A percentile compares a stretch with the other conserved stretches of the same genome.
Conservation (phyloP, 768 basidiomycete genomes). For the Suillus lakei region DNA sequence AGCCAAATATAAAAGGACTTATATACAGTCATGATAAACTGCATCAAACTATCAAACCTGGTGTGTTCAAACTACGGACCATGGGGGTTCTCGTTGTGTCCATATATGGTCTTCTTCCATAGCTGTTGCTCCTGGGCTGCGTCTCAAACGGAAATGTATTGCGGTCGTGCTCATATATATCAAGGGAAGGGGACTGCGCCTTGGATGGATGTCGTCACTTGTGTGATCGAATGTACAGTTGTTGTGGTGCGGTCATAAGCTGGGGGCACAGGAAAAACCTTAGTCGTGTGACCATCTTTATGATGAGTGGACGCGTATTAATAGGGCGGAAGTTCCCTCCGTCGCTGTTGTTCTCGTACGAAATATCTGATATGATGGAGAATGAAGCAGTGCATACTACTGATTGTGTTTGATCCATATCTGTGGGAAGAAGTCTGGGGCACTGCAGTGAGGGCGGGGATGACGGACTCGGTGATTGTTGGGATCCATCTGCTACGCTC, state of each 20-base stretch:
- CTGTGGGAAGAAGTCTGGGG: background rate
- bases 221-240: background rate
- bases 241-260: background rate
- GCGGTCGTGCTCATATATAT: background rate
- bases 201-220: background rate
- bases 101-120: background rate
- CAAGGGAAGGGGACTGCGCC: background rate
- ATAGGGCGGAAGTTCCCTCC: background rate
- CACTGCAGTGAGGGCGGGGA: background rate
- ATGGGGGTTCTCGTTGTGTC: background rate
- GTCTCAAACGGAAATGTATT: background rate
- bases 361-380: background rate
- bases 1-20: background rate
- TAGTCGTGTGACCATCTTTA: background rate
- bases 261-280: background rate
- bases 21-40: background rate
- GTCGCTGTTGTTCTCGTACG: background rate
- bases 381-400: background rate
- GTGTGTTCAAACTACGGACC: background rate
- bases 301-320: background rate
- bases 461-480: background rate
- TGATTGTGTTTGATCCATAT: constrained; percentile 3
- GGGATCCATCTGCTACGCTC: background rate
- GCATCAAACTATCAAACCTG: background rate
- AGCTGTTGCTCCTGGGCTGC: background rate